A percentile compares a stretch with the other conserved stretches of the same genome.
Evolutionary conservation across 306 rosid species (phyloP).

Genomic region (Lotus japonicus): DNA sequence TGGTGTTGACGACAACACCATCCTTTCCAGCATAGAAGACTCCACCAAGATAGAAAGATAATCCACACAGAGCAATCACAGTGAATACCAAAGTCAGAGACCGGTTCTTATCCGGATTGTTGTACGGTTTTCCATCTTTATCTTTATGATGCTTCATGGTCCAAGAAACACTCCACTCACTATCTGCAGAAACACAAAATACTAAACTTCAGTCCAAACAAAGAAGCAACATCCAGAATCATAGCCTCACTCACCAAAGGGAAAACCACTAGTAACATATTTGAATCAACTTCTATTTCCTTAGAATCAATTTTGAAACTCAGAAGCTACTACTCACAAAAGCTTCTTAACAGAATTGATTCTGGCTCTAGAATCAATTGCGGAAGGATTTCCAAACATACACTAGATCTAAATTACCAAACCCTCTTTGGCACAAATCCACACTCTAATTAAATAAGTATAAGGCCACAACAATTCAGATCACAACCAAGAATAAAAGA

Average conservation of each 20-base stretch:
- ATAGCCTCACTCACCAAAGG: too few species aligned
- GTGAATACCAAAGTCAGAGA: conserved; percentile 43
- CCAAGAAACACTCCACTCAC: conserved; percentile 19
- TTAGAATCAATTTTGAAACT: too few species aligned
- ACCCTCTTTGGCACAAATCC: not conserved
- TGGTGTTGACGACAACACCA: conserved; percentile 15
- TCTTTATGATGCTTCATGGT: conserved; percentile 54
- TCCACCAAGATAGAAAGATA: conserved; percentile 90
- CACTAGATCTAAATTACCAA: conserved; percentile 5
- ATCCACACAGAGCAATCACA: conserved; percentile 55
- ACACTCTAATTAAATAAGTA: not conserved
- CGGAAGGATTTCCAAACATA: too few species aligned
- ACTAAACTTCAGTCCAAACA: not conserved
- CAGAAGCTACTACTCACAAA: too few species aligned
- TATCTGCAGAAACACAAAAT: conserved; percentile 38
- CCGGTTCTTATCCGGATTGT: conserved; percentile 44
- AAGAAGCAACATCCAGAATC: not conserved
- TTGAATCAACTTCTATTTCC: too few species aligned
- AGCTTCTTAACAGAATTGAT: too few species aligned
- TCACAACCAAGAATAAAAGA: not conserved
- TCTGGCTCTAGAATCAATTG: too few species aligned
- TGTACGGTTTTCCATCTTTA: conserved; percentile 79
- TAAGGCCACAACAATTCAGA: conserved; percentile 9
- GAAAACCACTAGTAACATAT: too few species aligned
- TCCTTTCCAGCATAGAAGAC: conserved; percentile 50